Evolutionary conservation across 768 basidiomycete species (phyloP), one percentile per base, ranked within the genome.

Genomic region (Suillus brevipes): DNA sequence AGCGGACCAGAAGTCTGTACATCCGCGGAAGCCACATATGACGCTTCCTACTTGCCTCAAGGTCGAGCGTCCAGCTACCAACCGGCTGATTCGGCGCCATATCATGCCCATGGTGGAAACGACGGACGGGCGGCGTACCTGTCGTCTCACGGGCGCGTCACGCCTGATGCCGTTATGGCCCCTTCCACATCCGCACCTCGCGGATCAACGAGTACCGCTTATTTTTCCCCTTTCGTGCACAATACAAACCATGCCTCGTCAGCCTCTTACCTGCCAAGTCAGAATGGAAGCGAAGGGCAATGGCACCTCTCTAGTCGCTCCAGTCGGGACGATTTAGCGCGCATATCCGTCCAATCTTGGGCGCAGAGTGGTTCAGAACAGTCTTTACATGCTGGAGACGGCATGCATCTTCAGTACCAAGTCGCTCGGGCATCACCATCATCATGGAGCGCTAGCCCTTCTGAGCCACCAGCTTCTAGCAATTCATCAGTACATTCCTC

Each of bases 391-490:
- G 62, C 62, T 47, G 65, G 64, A 53, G 71, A 74, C 55, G 67
- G 73, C 65, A 69, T 75, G 8, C 75, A 70, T 60, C 77, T 69
- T 74, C 75, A 69, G 65, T 76, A 78, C 66, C 65, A 67, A 61
- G 69, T 67, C 43, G 25, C 57, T 59, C 66, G 68, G 40, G 60
- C 60, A 63, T 42, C 74, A 18, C 72, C 75, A 60, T 70, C 77
- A 65, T 63, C 49, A 62, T 77, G 75, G 75, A 25, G 47, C 49
- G 43, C 70, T 47, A 25, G 64, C 20, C 53, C 66, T 34, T 70
- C 77, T 16, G 74, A 72, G 61, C 71, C 64, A 53, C 66, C 76
- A 55, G 52, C 67, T 62, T 66, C 71, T 53, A 64, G 67, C 52
- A 68, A 65, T 49, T 62, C 74, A 62, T 68, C 72, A 58, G 23